phyloP scores from a whole-genome alignment of 2,329 filamentous ascomycete genomes.

The Ramularia endophylla region DNA sequence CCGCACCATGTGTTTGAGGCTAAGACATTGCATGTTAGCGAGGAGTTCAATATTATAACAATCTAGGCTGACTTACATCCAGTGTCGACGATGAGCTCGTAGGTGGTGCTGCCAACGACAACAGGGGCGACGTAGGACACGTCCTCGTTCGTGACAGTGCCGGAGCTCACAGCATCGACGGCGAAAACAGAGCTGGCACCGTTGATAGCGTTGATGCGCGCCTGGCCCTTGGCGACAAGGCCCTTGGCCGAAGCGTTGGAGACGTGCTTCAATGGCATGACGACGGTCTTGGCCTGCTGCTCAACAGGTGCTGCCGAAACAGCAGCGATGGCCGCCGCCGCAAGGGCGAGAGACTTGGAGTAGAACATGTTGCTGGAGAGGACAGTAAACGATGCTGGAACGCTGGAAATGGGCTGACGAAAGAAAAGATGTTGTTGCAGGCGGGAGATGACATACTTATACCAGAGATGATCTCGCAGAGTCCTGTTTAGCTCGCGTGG shows the following conservation, averaged over 20 bases:
- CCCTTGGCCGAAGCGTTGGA: conserved; percentile 10
- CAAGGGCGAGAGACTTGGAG: conserved; percentile 10
- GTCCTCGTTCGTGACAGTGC: conserved; percentile 16
- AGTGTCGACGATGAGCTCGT: conserved; percentile 17
- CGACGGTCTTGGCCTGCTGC: conserved; percentile 3
- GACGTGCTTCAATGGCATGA: conserved; percentile 10
- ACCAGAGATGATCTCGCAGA: too few species aligned
- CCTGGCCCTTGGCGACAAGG: conserved; percentile 12
- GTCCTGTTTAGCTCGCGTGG: too few species aligned
- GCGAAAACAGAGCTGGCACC: neutral
- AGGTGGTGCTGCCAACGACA: conserved; percentile 13
- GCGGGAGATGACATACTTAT: too few species aligned
- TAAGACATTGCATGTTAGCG: conserved; percentile 6
- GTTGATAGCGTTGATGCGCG: conserved; percentile 12
- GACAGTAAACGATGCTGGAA: too few species aligned
- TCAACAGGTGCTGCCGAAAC: conserved; percentile 12
- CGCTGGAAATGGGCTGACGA: too few species aligned
- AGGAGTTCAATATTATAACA: neutral
- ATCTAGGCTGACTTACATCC: conserved; percentile 11
- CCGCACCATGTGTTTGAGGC: conserved; percentile 20
- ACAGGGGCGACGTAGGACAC: conserved; percentile 17
- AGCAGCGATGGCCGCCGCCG: conserved; percentile 8
- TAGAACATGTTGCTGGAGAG: conserved; percentile 11
- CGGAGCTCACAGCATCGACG: conserved; percentile 10
- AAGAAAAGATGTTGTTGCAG: too few species aligned